A percentile compares a stretch with the other conserved stretches of the same genome.
phyloP scores from a whole-genome alignment of 768 basidiomycete genomes.

The Vishniacozyma victoriae region DNA sequence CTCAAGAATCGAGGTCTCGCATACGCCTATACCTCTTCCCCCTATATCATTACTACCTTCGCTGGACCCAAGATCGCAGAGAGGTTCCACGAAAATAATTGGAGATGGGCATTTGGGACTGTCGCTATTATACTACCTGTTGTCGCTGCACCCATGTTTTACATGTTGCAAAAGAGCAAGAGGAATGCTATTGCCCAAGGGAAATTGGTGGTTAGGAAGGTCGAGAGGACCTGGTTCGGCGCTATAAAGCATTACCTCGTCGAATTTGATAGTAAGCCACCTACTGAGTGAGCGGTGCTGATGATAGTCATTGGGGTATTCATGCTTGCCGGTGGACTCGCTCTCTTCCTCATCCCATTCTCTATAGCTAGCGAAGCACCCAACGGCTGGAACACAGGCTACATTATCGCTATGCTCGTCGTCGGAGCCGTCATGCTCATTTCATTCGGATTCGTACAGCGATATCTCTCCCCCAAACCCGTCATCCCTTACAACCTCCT shows the following conservation, averaged over 20 bases:
- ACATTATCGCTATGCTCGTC: constrained; percentile 43
- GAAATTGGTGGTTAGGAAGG: background rate
- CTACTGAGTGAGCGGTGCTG: constrained; percentile 22
- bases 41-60: constrained; percentile 44
- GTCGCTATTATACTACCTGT: constrained; percentile 28
- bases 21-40: constrained; percentile 34
- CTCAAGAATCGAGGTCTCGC: constrained; percentile 38
- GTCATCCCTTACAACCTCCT: constrained; percentile 34
- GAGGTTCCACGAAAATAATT: constrained; percentile 26
- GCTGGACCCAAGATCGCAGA: constrained; percentile 32
- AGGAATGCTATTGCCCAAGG: constrained; percentile 16
- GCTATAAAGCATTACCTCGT: constrained; percentile 18
- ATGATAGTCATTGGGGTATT: constrained; percentile 43
- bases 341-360: constrained; percentile 46
- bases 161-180: constrained; percentile 16
- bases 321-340: constrained; percentile 32
- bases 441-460: constrained; percentile 40
- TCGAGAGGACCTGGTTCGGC: constrained; percentile 4
- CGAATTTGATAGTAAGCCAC: constrained; percentile 31
- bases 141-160: constrained; percentile 13
- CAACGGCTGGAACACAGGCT: constrained; percentile 25
- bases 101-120: constrained; percentile 28
- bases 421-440: constrained; percentile 34
- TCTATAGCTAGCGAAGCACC: constrained; percentile 38
- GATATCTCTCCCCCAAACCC: constrained; percentile 28